Base-by-base conservation (phyloP, 2,329 filamentous ascomycete species). In the Cordyceps javanica region DNA sequence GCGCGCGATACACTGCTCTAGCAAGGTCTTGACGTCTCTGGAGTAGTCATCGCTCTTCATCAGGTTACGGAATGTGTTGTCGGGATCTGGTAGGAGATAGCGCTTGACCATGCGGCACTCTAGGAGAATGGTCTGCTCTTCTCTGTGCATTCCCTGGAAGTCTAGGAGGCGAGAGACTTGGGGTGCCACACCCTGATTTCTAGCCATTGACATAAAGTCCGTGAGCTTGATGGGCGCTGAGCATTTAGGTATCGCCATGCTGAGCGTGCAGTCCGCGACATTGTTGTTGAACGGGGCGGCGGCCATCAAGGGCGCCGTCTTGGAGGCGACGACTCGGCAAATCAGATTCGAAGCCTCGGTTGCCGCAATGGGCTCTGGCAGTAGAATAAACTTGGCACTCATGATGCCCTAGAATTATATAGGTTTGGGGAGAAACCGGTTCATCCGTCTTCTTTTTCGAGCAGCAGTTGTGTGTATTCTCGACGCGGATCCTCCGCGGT, bases 301-400 rank as follows among this genome's bases (percentile, higher is more conserved):
- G 3, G 52, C 57, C 26, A 46, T 44, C 26, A 45, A 30, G 5
- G 57, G 57, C 21, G 57, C 42, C 5, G 32, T 23, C 30, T 51
- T 59, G 44, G 57, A 59, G 23, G 38, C 57, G 11, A 59, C 57
- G 28, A 59, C 57, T 9, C 45, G 44, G 14, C 57, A 59, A 10
- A 59, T 13, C 8, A 59, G 13, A 23, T 55, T 55, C 5, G 51
- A 38, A 3, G 57, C 57, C 9, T 55, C 51, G 8, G 51, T 28
- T 1, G 52, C 57, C 38, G 57, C 21, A 19, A 59, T 55, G 21
- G 51, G 14, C 51, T 59, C 51, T 9, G 50, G 36, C 13, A 59
- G 52, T n/a, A 59, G 57, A 5, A 55, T 30, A 32, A 59, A 59
- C 30, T 55, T 59, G 28, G 45, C 26, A 25, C 23, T 53, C 56